These are phyloP conservation scores for Carex scoparia DNA, from an alignment of 176 grass and related monocot genomes.

Conservation along the genomic window DNA sequence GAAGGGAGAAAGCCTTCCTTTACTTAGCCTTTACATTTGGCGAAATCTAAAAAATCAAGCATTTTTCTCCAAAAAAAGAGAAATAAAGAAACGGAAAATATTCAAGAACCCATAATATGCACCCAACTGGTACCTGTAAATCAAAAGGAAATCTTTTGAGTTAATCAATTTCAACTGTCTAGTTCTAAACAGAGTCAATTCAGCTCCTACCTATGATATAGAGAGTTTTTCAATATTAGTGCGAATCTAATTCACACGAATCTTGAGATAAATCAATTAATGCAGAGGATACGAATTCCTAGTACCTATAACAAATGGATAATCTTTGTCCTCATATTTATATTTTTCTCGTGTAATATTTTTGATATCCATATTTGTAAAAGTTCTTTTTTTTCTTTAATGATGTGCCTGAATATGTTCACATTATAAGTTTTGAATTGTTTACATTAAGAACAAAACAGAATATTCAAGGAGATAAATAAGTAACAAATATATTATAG, in stretches of 20 bases:
- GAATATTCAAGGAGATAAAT: background rate
- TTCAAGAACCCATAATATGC: background rate
- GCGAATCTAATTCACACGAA: too few relatives aligned
- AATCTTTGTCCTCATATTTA: background rate
- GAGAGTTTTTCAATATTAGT: too few relatives aligned
- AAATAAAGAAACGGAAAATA: background rate
- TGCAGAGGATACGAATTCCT: too few relatives aligned
- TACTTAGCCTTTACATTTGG: conserved; percentile 19
- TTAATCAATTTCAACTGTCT: too few relatives aligned
- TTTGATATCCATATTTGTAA: background rate
- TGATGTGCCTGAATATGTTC: background rate
- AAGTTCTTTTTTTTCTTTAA: background rate
- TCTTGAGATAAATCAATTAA: too few relatives aligned
- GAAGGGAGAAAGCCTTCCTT: conserved; percentile 4
- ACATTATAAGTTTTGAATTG: background rate
- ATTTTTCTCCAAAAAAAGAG: conserved; percentile 9
- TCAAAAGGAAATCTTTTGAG: too few relatives aligned
- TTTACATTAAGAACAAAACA: background rate
- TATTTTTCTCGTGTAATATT: background rate
- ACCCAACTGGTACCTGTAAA: background rate
- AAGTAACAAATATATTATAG: background rate
- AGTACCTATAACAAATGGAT: background rate
- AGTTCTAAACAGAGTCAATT: too few relatives aligned
- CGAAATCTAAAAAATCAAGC: background rate
- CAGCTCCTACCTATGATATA: too few relatives aligned